Conservation (phyloP, 805 yeast genomes). For the Zygoascus flipseniorum region DNA sequence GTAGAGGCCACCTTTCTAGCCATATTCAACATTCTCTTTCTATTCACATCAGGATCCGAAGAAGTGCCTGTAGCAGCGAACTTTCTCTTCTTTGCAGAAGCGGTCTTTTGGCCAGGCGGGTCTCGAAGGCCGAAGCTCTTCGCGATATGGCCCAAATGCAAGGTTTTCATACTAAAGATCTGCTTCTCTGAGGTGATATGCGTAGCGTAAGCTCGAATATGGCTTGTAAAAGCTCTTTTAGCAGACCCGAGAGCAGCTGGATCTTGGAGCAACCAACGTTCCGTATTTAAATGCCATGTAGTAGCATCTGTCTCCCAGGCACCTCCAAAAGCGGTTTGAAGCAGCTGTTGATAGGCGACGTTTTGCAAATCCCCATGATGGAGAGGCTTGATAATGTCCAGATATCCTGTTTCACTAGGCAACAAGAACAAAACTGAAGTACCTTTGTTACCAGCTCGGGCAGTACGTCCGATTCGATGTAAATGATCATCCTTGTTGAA, state of each 20-base stretch:
- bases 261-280: constrained; percentile 78
- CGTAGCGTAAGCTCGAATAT: constrained; percentile 91
- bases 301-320: constrained; percentile 92
- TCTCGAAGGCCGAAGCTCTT: constrained; percentile 92
- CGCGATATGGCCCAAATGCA: constrained; percentile 94
- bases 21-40: constrained; percentile 13
- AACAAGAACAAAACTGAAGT: constrained; percentile 66
- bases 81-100: constrained; percentile 17
- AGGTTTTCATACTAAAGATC: constrained; percentile 67
- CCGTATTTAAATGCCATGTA: constrained; percentile 87
- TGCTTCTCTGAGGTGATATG: constrained; percentile 75
- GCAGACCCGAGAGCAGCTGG: constrained; percentile 54
- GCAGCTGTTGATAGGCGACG: constrained; percentile 34
- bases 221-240: constrained; percentile 75
- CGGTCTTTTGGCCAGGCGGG: constrained; percentile 67
- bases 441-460: constrained; percentile 91
- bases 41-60: not conserved
- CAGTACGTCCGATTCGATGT: constrained; percentile 96
- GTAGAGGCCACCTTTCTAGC: constrained; percentile 24
- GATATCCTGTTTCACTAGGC: constrained; percentile 82
- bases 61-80: constrained; percentile 19
- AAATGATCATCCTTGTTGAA: constrained; percentile 89
- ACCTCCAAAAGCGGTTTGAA: constrained; percentile 32
- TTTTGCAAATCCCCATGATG: constrained; percentile 50
- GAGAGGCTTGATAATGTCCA: constrained; percentile 48